Evolutionary conservation across 768 basidiomycete genomes (phyloP), one percentile per base, ranked within the genome.

Genomic region (Mrakia frigida): DNA sequence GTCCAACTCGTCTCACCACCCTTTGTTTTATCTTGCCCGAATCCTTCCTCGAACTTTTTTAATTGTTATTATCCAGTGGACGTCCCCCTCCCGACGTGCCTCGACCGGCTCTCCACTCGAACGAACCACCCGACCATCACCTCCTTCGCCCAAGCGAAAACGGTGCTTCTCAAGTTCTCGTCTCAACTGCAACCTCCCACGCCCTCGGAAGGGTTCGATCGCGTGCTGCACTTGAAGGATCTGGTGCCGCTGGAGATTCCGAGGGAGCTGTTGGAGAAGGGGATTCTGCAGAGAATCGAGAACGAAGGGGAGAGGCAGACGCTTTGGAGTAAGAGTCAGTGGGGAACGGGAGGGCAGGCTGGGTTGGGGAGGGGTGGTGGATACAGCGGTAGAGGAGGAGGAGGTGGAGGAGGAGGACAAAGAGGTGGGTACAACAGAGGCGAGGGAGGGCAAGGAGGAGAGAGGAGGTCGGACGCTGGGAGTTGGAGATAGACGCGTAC

Each of bases 121-220:
- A 61, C 52, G 21, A 43, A 52, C 33, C 75, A 76, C 31, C 75
- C 75, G 28, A 76, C 75, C n/a, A 35, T 76, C 60, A 52, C 61
- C 39, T 53, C 74, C 14, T 37, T 69, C 75, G 75, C 71, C 41
- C 31, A 71, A 10, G 75, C 75, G 7, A 31, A 43, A 23, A 35
- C 63, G 60, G 70, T 76, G 23, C 75, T 76, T 11, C 33, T 39
- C 23, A 53, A 70, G 33, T 76, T 76, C 60, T 76, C 75, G 28
- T 53, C 56, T 28, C 53, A 76, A 6, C 75, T 76, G 28, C 75
- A 69, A 25, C 60, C 75, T 16, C 75, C 75, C 21, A 25, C 39
- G 31, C 69, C 50, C 25, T 31, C n/a, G 13, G 75, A 76, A 60
- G 75, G 75, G 4, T 76, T 76, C 60, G 41, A 71, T 31, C 70